Conservation (phyloP, 371 early-diverging fungal genomes). For the Apophysomyces elegans region DNA sequence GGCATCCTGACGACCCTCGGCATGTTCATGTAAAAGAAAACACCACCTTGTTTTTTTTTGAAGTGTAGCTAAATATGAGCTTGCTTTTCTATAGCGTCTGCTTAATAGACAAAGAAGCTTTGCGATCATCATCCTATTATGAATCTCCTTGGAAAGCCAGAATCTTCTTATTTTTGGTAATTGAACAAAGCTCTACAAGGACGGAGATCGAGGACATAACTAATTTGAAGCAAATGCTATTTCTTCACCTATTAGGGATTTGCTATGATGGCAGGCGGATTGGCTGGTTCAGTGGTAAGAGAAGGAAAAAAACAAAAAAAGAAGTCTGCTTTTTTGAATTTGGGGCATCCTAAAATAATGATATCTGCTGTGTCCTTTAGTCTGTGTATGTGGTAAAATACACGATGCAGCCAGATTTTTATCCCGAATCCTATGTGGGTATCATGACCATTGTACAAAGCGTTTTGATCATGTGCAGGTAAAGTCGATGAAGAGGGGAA, state of each 20-base stretch:
- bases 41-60: not conserved
- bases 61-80: not conserved
- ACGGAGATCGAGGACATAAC: not conserved
- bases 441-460: slow-evolving; percentile 67
- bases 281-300: slow-evolving; percentile 72
- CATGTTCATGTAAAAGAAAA: slow-evolving; percentile 64
- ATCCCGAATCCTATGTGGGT: slow-evolving; percentile 64
- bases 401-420: slow-evolving; percentile 57
- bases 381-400: slow-evolving; percentile 73
- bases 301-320: not conserved
- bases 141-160: slow-evolving; percentile 63
- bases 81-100: slow-evolving; percentile 35
- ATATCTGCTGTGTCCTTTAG: slow-evolving; percentile 28
- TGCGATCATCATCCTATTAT: slow-evolving; percentile 48
- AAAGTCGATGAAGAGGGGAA: slow-evolving; percentile 3
- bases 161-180: slow-evolving; percentile 64
- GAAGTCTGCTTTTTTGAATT: too few relatives aligned
- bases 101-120: slow-evolving; percentile 55
- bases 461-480: slow-evolving; percentile 71
- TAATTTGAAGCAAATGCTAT: too few relatives aligned
- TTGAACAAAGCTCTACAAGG: not conserved
- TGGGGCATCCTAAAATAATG: not conserved
- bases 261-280: slow-evolving; percentile 72
- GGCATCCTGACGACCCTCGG: slow-evolving; percentile 76
- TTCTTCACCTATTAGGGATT: slow-evolving; percentile 50